These are phyloP conservation scores for Pichia ethanolica DNA, from an alignment of 805 yeast species.

Conservation along the genomic window DNA sequence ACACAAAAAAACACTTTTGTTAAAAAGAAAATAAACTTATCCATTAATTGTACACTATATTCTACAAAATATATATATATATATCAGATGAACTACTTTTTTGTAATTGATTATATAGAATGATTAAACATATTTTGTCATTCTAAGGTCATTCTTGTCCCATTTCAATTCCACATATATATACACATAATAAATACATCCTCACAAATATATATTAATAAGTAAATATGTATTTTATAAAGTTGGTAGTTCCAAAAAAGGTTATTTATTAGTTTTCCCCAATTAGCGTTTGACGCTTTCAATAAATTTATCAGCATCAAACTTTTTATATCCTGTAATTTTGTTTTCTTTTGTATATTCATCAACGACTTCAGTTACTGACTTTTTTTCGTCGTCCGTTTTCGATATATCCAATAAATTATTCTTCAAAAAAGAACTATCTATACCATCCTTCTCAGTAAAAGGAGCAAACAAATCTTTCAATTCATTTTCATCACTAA, in stretches of 20 bases:
- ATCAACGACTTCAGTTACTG: constrained; percentile 29
- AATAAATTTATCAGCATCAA: constrained; percentile 58
- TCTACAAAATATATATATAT: background rate
- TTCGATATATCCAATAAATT: background rate
- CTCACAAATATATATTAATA: too few relatives aligned
- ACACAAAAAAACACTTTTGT: too few relatives aligned
- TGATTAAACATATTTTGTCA: too few relatives aligned
- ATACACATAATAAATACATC: too few relatives aligned
- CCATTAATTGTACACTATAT: background rate
- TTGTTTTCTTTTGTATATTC: constrained; percentile 49
- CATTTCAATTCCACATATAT: too few relatives aligned
- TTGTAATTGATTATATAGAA: too few relatives aligned
- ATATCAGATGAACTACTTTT: too few relatives aligned
- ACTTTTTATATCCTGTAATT: constrained; percentile 49
- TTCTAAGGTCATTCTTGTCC: too few relatives aligned
- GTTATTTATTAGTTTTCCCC: background rate
- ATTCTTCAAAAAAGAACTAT: constrained; percentile 12
- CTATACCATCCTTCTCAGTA: constrained; percentile 25
- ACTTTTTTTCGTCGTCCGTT: background rate
- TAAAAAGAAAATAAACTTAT: too few relatives aligned
- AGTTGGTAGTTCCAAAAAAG: too few relatives aligned
- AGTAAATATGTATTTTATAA: too few relatives aligned
- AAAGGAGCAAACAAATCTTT: constrained; percentile 54
- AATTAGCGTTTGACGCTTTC: constrained; percentile 27
- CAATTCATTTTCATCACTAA: constrained; percentile 47